phyloP scores from a whole-genome alignment of 1,284 basidiomycete genomes.

The Amylostereum areolatum region DNA sequence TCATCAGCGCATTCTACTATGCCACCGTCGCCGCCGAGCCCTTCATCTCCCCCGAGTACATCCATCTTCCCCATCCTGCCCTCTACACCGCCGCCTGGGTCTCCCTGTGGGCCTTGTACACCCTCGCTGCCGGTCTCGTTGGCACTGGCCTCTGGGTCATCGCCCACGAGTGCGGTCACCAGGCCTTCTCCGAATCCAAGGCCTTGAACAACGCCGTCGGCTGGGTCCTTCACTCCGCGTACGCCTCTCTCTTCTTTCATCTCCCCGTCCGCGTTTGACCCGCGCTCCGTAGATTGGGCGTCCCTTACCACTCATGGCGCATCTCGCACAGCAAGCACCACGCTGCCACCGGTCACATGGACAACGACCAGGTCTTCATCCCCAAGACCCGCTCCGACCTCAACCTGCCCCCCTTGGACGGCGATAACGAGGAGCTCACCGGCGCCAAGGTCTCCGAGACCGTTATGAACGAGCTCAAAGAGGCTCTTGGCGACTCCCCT shows the following conservation, averaged over 20 bases:
- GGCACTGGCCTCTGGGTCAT: conserved; percentile 94
- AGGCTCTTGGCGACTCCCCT: conserved; percentile 92
- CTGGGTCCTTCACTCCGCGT: conserved; percentile 92
- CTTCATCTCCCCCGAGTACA: conserved; percentile 47
- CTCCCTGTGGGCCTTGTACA: conserved; percentile 79
- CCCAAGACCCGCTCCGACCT: conserved; percentile 81
- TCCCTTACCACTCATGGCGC: conserved; percentile 98
- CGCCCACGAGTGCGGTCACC: conserved; percentile 92
- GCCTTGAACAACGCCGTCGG: conserved; percentile 90
- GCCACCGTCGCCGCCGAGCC: conserved; percentile 65
- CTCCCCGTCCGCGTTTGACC: conserved; percentile 10
- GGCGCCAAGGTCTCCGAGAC: conserved; percentile 69
- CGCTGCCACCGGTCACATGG: conserved; percentile 92
- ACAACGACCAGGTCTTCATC: conserved; percentile 95
- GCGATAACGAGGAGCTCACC: conserved; percentile 60
- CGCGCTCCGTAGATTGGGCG: conserved; percentile 61
- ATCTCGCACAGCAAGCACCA: conserved; percentile 97
- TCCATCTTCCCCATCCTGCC: conserved; percentile 56
- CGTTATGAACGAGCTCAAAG: conserved; percentile 75
- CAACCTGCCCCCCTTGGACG: conserved; percentile 59
- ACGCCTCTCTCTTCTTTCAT: conserved; percentile 22
- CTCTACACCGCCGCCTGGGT: conserved; percentile 64
- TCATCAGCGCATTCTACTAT: conserved; percentile 71
- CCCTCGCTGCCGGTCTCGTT: conserved; percentile 81
- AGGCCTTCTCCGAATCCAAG: conserved; percentile 96